Evolutionary conservation across 2,329 filamentous ascomycete species (phyloP), one percentile per base, ranked within the genome.

Genomic region (Aureobasidium musti): DNA sequence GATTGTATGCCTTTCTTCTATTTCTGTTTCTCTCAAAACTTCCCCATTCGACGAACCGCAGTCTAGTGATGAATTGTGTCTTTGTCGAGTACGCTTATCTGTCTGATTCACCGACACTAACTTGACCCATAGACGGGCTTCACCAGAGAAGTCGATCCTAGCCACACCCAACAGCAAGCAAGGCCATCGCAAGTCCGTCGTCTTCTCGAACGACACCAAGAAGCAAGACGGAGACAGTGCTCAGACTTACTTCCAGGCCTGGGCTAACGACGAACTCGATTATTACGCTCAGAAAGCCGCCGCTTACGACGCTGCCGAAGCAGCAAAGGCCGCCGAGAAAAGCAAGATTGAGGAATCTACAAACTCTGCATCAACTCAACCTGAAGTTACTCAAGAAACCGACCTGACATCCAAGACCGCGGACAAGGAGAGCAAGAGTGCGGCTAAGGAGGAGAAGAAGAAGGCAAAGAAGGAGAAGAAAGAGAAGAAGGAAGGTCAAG

Each of bases 161-260:
- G 33, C 52, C 7, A 60, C 53, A 43, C 52, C 37, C 37, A 63
- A 72, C 33, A 37, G 41, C 69, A 67, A 63, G 73, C 73, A 57
- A 14, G 65, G 66, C 10, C 73, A 73, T 45, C 79, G 79, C 69
- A 89, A 89, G 74, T 86, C 84, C 4, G 87, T 90, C 10, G 84
- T 86, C 1, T 90, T 90, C 73, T 84, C 87, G 1, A 80, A 84
- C 8, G 87, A 88, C 60, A 87, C 86, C 3, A 89, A 89, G 73
- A 77, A 75, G 7, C 76, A 82, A 53, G 86, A 89, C 74, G 85
- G 83, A 23, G 81, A 82, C 68, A 85, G 81, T 65, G 81, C 80
- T 57, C 81, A 82, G 67, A 78, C 81, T 56, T 75, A 84, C 43
- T 84, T 83, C 76, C 81, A 82, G 68, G 77, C 80, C 66, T 86